Conservation (phyloP, 2,329 filamentous ascomycete genomes). For the Fusarium hostae region DNA sequence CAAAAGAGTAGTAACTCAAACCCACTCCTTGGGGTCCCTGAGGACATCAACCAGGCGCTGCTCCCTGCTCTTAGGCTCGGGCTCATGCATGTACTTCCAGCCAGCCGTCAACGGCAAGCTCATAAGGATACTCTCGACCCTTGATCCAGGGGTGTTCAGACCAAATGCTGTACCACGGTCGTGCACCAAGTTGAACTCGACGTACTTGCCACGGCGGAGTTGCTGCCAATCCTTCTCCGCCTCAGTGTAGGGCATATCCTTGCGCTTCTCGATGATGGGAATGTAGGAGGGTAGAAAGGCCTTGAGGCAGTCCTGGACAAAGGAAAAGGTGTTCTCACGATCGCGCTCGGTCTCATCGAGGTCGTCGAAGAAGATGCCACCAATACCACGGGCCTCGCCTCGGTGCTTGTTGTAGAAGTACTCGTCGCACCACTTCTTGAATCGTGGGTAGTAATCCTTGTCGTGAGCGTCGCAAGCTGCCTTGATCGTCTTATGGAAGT, state of each 20-base stretch:
- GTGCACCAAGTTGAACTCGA: slow-evolving; percentile 98
- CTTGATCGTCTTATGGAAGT: slow-evolving; percentile 96
- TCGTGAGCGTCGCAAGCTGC: slow-evolving; percentile 93
- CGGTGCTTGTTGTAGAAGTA: slow-evolving; percentile 97
- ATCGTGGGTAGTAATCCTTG: slow-evolving; percentile 88
- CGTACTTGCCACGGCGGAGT: slow-evolving; percentile 90
- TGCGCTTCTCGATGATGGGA: slow-evolving; percentile 87
- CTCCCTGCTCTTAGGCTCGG: slow-evolving; percentile 79
- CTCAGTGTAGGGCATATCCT: slow-evolving; percentile 89
- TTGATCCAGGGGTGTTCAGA: slow-evolving; percentile 87
- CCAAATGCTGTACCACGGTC: slow-evolving; percentile 96
- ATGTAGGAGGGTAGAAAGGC: slow-evolving; percentile 92
- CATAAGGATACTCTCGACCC: slow-evolving; percentile 98
- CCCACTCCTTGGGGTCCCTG: slow-evolving; percentile 73
- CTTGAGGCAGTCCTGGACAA: slow-evolving; percentile 84
- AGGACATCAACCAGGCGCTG: slow-evolving; percentile 81
- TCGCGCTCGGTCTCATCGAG: slow-evolving; percentile 88
- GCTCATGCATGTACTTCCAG: slow-evolving; percentile 96
- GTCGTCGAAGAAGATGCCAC: slow-evolving; percentile 99
- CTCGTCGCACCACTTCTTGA: slow-evolving; percentile 98
- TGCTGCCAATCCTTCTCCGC: slow-evolving; percentile 97
- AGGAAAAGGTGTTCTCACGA: slow-evolving; percentile 89
- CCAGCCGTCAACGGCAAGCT: slow-evolving; percentile 91
- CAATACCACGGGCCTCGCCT: slow-evolving; percentile 84
- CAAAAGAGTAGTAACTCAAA: slow-evolving; percentile 53